Evolutionary conservation across 495 filamentous ascomycete species (phyloP).

Genomic region (Xanthoparmelia taractica): DNA sequence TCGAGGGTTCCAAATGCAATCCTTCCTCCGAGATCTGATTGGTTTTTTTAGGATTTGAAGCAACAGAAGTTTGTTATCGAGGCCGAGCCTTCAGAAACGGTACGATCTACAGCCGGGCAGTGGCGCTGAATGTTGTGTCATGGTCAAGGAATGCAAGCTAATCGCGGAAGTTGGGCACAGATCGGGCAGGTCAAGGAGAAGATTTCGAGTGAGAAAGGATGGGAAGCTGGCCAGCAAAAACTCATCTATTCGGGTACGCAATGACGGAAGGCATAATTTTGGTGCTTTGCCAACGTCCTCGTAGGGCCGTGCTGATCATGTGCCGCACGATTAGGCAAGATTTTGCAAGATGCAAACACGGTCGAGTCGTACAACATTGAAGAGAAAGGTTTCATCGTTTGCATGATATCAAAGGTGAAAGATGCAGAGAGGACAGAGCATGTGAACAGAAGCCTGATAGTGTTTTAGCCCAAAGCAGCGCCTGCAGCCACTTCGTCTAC

Average conservation of each 20-base stretch:
- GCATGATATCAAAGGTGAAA: constrained; percentile 87
- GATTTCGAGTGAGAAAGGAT: constrained; percentile 80
- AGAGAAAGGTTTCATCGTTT: constrained; percentile 98
- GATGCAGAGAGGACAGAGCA: constrained; percentile 21
- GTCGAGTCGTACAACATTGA: constrained; percentile 95
- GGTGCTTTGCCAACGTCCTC: background rate
- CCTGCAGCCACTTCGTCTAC: constrained; percentile 49
- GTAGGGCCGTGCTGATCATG: constrained; percentile 8
- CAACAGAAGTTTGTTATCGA: constrained; percentile 96
- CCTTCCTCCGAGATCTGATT: background rate
- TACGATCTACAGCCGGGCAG: constrained; percentile 41
- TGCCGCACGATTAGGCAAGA: constrained; percentile 64
- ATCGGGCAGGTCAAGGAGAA: constrained; percentile 84
- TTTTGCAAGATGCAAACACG: constrained; percentile 92
- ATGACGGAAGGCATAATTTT: background rate
- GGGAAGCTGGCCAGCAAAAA: constrained; percentile 80
- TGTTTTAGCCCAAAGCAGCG: constrained; percentile 57
- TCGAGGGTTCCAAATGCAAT: background rate
- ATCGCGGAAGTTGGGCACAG: constrained; percentile 41
- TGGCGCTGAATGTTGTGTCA: constrained; percentile 7
- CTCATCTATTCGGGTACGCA: constrained; percentile 91
- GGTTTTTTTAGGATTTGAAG: constrained; percentile 68
- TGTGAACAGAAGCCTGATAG: background rate
- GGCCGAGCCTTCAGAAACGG: constrained; percentile 83
- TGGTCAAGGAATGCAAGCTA: constrained; percentile 30